Evolutionary conservation across 2,329 filamentous ascomycete genomes (phyloP), one percentile per base, ranked within the genome.

Genomic region (Ophiostoma pallidulum): DNA sequence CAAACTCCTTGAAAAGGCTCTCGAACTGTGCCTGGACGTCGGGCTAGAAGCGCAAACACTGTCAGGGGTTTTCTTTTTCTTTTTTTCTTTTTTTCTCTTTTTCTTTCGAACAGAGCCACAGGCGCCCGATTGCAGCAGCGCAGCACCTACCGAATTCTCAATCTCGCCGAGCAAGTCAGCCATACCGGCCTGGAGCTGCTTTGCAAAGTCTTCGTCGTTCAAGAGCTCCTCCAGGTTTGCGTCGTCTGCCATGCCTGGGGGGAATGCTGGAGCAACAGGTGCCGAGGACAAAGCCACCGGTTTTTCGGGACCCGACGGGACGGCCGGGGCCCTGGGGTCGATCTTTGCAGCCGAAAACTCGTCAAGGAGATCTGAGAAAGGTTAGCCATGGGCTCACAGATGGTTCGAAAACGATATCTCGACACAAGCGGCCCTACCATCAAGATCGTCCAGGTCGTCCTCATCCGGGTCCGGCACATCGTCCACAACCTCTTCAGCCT

Each of bases 161-260:
- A 88, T 69, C 49, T 85, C 82, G 18, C 80, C 80, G 55, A 96
- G 76, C 45, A 96, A 68, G 54, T 84, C 82, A 19, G 86, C 85
- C 89, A 97, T 95, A 48, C 89, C 86, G 9, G 82, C 82, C 63
- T 95, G 86, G n/a, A 97, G 69, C 62, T 94, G 82, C 59, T 84
- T 84, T 44, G 86, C 78, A 60, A 96, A 91, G 10, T 87, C 86
- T 50, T 85, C 82, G 56, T 88, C 84, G n/a, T 73, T 74, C 22
- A 79, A 61, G 22, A 66, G 66, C 46, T 75, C 70, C 16, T 67
- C 61, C 3, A 59, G 56, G 3, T 56, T 29, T 52, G 52, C 28
- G 46, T 57, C 50, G 53, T 58, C 51, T 26, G 65, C 58, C 3
- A 33, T 28, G 10, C 36, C 44, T 12, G 57, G 46, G 4, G 53